A percentile compares a stretch with the other conserved stretches of the same genome.
Evolutionary conservation across 164 flowering plant genomes (phyloP).

Genomic region (Tetrastigma voinierianum): DNA sequence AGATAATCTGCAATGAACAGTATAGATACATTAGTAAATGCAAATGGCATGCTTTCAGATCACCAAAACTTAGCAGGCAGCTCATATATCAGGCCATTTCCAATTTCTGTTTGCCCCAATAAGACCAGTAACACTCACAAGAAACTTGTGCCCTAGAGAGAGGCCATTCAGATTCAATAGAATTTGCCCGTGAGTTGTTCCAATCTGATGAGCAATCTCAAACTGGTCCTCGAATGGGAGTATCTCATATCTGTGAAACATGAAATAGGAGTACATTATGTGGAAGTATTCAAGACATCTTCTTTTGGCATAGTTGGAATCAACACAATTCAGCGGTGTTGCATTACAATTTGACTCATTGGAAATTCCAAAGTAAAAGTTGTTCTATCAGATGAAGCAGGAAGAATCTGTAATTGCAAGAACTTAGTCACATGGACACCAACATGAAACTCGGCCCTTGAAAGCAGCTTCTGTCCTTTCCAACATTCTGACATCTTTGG

Average conservation of each 20-base stretch:
- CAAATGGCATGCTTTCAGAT: background rate
- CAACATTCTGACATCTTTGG: conserved; percentile 94
- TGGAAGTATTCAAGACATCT: background rate
- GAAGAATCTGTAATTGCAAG: conserved; percentile 87
- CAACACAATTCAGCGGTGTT: background rate
- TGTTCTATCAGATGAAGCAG: conserved; percentile 59
- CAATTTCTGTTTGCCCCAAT: background rate
- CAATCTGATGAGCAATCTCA: conserved; percentile 81
- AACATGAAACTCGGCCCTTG: conserved; percentile 96
- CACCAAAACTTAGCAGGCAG: background rate
- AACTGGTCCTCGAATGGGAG: conserved; percentile 85
- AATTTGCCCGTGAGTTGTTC: conserved; percentile 85
- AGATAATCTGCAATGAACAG: too few species aligned
- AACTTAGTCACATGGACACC: conserved; percentile 93
- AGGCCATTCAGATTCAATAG: conserved; percentile 81
- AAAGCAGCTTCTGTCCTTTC: conserved; percentile 98
- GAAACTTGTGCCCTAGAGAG: conserved; percentile 75
- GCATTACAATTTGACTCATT: too few species aligned
- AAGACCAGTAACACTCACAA: conserved; percentile 33
- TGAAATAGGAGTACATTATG: background rate
- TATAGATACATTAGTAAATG: too few species aligned
- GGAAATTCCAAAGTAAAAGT: background rate
- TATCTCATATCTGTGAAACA: conserved; percentile 74
- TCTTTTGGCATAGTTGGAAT: background rate
- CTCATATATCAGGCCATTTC: background rate